A percentile compares a stretch with the other conserved stretches of the same genome.
These are phyloP conservation scores for Chytridiales sp. DNA, from an alignment of 371 early-diverging fungal genomes.

Conservation along the genomic window DNA sequence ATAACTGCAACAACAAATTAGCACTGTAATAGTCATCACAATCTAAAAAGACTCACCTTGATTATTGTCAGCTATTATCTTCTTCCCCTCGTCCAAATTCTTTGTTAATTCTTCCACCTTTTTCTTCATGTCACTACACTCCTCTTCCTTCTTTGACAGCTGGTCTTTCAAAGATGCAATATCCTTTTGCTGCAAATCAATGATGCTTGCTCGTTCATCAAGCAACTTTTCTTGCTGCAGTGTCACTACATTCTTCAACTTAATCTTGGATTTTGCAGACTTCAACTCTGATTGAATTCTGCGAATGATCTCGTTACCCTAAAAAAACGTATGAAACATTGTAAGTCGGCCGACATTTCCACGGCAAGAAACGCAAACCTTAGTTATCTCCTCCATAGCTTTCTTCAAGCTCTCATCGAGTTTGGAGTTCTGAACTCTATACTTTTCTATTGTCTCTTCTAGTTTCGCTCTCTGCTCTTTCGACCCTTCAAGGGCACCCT, in stretches of 20 bases:
- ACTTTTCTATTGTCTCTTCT: conserved; percentile 37
- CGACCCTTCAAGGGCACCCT: conserved; percentile 17
- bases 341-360: not conserved
- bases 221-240: conserved; percentile 53
- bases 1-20: conserved; percentile 33
- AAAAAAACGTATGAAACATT: not conserved
- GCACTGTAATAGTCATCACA: not conserved
- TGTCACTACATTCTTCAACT: conserved; percentile 51
- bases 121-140: conserved; percentile 5
- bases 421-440: conserved; percentile 23
- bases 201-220: conserved; percentile 39
- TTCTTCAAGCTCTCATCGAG: conserved; percentile 36
- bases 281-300: conserved; percentile 48
- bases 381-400: conserved; percentile 50
- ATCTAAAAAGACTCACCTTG: conserved; percentile 33
- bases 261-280: conserved; percentile 45
- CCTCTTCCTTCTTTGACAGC: conserved; percentile 16
- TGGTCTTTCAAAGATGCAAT: conserved; percentile 27
- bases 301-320: conserved; percentile 57
- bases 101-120: conserved; percentile 32
- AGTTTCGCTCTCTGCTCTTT: conserved; percentile 27
- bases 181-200: conserved; percentile 44
- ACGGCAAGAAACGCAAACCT: conserved; percentile 26
- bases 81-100: conserved; percentile 41
- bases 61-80: conserved; percentile 50